phyloP scores from a whole-genome alignment of 2,329 filamentous ascomycete genomes.

The Fusarium domesticum region DNA sequence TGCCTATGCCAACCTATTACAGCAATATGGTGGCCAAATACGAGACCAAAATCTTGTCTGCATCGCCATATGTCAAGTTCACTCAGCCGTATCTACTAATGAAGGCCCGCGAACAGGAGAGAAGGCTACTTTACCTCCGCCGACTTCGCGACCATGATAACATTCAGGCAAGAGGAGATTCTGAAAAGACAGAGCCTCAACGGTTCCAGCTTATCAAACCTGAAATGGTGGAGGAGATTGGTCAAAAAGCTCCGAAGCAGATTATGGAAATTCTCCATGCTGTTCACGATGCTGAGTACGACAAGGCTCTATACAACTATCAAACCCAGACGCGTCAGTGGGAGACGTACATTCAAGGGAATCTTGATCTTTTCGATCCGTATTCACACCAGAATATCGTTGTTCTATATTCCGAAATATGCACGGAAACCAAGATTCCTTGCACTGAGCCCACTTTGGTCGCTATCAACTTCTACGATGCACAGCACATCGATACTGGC shows the following conservation, averaged over 20 bases:
- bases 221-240: constrained; percentile 87
- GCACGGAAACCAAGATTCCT: constrained; percentile 88
- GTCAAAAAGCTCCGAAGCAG: constrained; percentile 75
- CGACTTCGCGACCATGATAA: constrained; percentile 75
- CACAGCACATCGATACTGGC: constrained; percentile 71
- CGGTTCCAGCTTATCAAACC: constrained; percentile 90
- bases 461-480: constrained; percentile 89
- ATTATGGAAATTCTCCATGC: constrained; percentile 92
- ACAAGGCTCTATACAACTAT: constrained; percentile 91
- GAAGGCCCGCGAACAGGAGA: constrained; percentile 86
- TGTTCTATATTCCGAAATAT: constrained; percentile 89
- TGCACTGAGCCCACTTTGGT: constrained; percentile 90
- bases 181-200: constrained; percentile 62
- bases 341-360: constrained; percentile 91
- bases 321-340: constrained; percentile 92
- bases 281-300: constrained; percentile 94
- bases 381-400: constrained; percentile 96
- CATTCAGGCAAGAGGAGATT: constrained; percentile 52
- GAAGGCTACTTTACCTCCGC: constrained; percentile 76
- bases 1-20: constrained; percentile 87
- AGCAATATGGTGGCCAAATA: constrained; percentile 93
- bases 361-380: constrained; percentile 86
- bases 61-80: constrained; percentile 95
- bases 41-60: constrained; percentile 87
- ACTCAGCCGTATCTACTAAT: constrained; percentile 90